Conservation (phyloP, 768 basidiomycete species). For the Serendipita vermifera region DNA sequence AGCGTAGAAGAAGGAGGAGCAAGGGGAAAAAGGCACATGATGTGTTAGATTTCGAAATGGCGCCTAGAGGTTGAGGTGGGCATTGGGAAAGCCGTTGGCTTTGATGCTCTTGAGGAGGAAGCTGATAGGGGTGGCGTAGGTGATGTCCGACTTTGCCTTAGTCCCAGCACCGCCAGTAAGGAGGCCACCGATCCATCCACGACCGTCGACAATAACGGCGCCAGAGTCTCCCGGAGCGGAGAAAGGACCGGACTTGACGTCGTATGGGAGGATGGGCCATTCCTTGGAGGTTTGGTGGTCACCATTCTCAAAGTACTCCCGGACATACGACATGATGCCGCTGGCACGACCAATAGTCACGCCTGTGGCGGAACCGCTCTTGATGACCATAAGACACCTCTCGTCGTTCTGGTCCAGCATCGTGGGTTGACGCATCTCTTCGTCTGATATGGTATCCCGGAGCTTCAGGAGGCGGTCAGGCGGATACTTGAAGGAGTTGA, state of each 20-base stretch:
- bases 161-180: slow-evolving; percentile 26
- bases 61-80: slow-evolving; percentile 8
- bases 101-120: slow-evolving; percentile 21
- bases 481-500: slow-evolving; percentile 23
- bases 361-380: slow-evolving; percentile 25
- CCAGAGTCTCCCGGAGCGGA: slow-evolving; percentile 30
- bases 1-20: too few relatives aligned
- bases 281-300: slow-evolving; percentile 21
- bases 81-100: slow-evolving; percentile 8
- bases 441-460: slow-evolving; percentile 22
- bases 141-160: slow-evolving; percentile 22
- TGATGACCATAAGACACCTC: slow-evolving; percentile 26
- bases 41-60: too few relatives aligned
- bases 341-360: slow-evolving; percentile 26
- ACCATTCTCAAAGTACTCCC: slow-evolving; percentile 21
- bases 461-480: slow-evolving; percentile 24
- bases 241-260: slow-evolving; percentile 23
- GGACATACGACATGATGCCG: slow-evolving; percentile 24
- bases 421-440: slow-evolving; percentile 23
- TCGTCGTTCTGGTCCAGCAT: slow-evolving; percentile 22
- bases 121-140: slow-evolving; percentile 29
- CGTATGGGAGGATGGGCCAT: slow-evolving; percentile 21
- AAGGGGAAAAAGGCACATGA: too few relatives aligned
- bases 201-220: slow-evolving; percentile 23
- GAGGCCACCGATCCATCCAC: slow-evolving; percentile 26